These are phyloP conservation scores for Psilocybe cubensis DNA, from an alignment of 768 basidiomycete species.

Conservation along the genomic window DNA sequence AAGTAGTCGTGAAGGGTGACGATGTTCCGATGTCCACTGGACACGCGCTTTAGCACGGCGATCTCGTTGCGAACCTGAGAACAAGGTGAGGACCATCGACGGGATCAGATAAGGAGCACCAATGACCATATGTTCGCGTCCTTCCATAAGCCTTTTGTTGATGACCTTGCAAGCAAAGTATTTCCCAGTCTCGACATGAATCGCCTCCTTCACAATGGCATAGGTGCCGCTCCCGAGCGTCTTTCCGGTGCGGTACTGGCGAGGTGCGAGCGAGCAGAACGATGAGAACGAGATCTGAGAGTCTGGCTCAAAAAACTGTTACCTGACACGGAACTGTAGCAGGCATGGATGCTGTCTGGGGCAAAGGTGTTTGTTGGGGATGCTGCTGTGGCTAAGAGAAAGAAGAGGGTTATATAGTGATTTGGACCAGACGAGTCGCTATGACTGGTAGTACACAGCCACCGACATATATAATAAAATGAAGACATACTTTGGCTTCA, in stretches of 20 bases:
- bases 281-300: neutral
- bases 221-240: constrained; percentile 93
- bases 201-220: constrained; percentile 94
- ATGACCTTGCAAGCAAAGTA: constrained; percentile 99
- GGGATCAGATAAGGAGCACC: constrained; percentile 2
- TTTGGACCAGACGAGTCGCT: constrained; percentile 9
- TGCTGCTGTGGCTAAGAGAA: constrained; percentile 6
- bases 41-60: constrained; percentile 89
- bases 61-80: constrained; percentile 95
- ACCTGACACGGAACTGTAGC: constrained; percentile 54
- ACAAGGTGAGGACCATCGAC: constrained; percentile 12
- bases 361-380: constrained; percentile 15
- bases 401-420: constrained; percentile 11
- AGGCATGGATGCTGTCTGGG: constrained; percentile 25
- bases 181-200: constrained; percentile 87
- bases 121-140: constrained; percentile 94
- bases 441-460: constrained; percentile 4
- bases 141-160: constrained; percentile 99
- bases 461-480: constrained; percentile 24
- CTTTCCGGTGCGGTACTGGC: constrained; percentile 84
- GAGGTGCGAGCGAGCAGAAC: neutral
- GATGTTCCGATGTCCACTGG: constrained; percentile 87
- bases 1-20: constrained; percentile 97
- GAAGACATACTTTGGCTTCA: constrained; percentile 15
- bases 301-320: constrained; percentile 4